Conservation (phyloP, 2,329 filamentous ascomycete genomes). For the Scytalidium sp. region DNA sequence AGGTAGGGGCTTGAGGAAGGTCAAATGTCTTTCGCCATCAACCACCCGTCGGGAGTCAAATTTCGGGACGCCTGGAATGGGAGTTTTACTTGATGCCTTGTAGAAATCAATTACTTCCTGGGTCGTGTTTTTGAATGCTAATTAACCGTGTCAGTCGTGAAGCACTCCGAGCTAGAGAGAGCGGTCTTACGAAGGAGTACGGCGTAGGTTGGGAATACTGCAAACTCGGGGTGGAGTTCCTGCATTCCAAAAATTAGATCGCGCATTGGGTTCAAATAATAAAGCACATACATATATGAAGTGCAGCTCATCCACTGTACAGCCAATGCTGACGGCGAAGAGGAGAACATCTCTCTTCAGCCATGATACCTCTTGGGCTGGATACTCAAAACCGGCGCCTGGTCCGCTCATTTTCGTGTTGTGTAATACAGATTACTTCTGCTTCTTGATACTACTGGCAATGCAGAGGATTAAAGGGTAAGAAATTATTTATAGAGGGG, state of each 20-base stretch:
- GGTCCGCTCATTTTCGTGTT: constrained; percentile 25
- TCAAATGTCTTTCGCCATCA: constrained; percentile 65
- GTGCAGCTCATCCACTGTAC: constrained; percentile 79
- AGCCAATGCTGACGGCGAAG: constrained; percentile 87
- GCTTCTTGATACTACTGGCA: too few species aligned
- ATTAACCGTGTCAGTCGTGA: constrained; percentile 6
- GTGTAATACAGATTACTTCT: not conserved
- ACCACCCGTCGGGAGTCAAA: constrained; percentile 62
- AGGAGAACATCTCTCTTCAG: constrained; percentile 83
- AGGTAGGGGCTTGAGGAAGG: constrained; percentile 62
- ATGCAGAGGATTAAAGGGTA: too few species aligned
- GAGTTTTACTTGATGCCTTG: constrained; percentile 46
- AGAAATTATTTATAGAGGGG: too few species aligned
- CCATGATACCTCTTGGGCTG: constrained; percentile 74
- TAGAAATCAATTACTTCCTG: constrained; percentile 72
- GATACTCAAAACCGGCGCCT: constrained; percentile 76
- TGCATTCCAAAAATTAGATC: constrained; percentile 30
- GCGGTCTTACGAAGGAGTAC: constrained; percentile 18
- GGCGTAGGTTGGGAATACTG: constrained; percentile 73
- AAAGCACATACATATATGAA: constrained; percentile 73
- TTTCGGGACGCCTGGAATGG: constrained; percentile 64
- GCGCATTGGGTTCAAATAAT: constrained; percentile 8
- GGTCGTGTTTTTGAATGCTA: constrained; percentile 64
- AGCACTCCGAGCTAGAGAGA: not conserved
- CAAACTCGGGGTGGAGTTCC: constrained; percentile 85